Percentiles rank a stretch among this genome's conserved stretches.
phyloP scores from a whole-genome alignment of 2,329 filamentous ascomycete species.

The Fusarium algeriense region DNA sequence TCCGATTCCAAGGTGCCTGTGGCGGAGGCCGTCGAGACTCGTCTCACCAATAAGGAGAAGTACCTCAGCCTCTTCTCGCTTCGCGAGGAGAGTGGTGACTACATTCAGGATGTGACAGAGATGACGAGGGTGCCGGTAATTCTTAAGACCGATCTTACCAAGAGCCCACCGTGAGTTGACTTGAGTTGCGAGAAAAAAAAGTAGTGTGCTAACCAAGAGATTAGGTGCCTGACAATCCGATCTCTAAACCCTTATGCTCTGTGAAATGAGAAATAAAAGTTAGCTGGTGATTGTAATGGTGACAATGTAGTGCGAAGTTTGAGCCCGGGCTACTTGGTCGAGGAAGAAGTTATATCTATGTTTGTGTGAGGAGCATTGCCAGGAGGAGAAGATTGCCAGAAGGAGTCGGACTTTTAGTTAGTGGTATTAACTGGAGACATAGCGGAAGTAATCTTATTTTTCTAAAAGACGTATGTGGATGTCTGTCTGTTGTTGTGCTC shows the following conservation, averaged over 20 bases:
- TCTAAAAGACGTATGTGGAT: constrained; percentile 18
- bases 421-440: constrained; percentile 17
- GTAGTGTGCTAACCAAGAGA: constrained; percentile 39
- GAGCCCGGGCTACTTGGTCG: constrained; percentile 11
- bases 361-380: constrained; percentile 22
- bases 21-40: constrained; percentile 79
- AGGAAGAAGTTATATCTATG: constrained; percentile 23
- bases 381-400: constrained; percentile 30
- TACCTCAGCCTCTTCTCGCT: constrained; percentile 91
- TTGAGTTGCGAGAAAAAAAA: not conserved
- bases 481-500: constrained; percentile 1
- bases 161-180: constrained; percentile 96
- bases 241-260: constrained; percentile 84
- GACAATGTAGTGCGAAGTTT: constrained; percentile 23
- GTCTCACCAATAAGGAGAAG: constrained; percentile 94
- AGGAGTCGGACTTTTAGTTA: constrained; percentile 33
- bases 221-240: constrained; percentile 84
- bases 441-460: constrained; percentile 42
- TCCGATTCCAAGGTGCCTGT: constrained; percentile 93
- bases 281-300: constrained; percentile 18
- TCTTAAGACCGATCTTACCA: constrained; percentile 95
- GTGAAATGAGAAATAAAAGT: constrained; percentile 50
- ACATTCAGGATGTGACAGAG: constrained; percentile 98
- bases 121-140: constrained; percentile 99
- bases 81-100: constrained; percentile 91